Evolutionary conservation across 192 early-diverging fungal genomes (phyloP).

Genomic region (Rhizophagus prolifer): DNA sequence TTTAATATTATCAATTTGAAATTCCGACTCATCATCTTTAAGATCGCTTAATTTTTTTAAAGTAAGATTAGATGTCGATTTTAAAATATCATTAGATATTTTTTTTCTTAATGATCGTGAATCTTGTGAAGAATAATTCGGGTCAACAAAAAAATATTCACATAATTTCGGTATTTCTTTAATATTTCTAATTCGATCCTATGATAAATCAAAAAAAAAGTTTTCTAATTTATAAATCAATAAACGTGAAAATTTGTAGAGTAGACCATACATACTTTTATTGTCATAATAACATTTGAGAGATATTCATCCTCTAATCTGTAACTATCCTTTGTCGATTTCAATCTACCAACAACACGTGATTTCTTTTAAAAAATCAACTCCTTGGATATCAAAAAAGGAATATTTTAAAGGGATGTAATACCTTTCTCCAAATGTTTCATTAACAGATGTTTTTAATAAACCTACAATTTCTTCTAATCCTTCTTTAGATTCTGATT

Average conservation of each 20-base stretch:
- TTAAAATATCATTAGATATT: conserved; percentile 38
- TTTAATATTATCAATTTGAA: conserved; percentile 38
- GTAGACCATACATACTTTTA: conserved; percentile 36
- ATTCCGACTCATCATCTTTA: conserved; percentile 17
- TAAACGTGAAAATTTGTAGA: background rate
- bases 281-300: conserved; percentile 42
- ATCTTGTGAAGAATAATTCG: conserved; percentile 44
- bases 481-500: conserved; percentile 46
- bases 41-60: conserved; percentile 32
- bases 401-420: background rate
- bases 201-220: background rate
- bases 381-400: background rate
- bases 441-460: conserved; percentile 35
- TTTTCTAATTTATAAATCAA: background rate
- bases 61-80: conserved; percentile 29
- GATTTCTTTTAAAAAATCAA: background rate
- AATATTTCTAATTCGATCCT: conserved; percentile 58
- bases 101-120: conserved; percentile 41
- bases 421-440: conserved; percentile 34
- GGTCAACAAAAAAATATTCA: conserved; percentile 54
- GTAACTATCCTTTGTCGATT: conserved; percentile 22
- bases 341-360: conserved; percentile 35
- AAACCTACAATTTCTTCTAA: conserved; percentile 41
- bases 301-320: conserved; percentile 43
- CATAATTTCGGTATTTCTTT: conserved; percentile 54